Conservation (phyloP, 73 alveolate species). For the Paramecium caudatum region DNA sequence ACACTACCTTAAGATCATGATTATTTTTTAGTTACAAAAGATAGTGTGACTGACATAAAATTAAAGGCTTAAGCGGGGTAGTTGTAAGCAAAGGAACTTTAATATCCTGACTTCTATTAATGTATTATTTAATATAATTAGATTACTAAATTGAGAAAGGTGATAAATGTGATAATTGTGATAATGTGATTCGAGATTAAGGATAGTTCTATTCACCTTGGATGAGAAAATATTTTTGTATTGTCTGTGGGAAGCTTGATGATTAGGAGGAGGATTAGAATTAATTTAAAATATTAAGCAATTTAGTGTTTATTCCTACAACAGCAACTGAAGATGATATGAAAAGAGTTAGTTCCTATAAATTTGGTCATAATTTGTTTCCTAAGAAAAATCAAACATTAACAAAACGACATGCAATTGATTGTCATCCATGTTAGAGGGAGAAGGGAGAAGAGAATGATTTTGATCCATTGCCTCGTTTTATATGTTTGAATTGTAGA, state of each 20-base stretch:
- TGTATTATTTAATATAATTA: conserved; percentile 22
- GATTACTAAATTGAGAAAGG: conserved; percentile 40
- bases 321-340: conserved; percentile 8
- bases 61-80: conserved; percentile 48
- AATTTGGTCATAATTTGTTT: conserved; percentile 39
- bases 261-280: background rate
- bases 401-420: conserved; percentile 20
- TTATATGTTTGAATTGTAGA: conserved; percentile 25
- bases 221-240: conserved; percentile 16
- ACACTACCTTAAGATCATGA: conserved; percentile 53
- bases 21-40: background rate
- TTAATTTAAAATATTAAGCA: background rate
- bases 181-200: background rate
- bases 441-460: conserved; percentile 56
- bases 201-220: conserved; percentile 56
- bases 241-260: conserved; percentile 33
- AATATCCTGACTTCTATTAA: conserved; percentile 10
- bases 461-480: conserved; percentile 41
- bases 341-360: conserved; percentile 38
- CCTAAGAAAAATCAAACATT: background rate
- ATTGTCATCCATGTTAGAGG: conserved; percentile 65
- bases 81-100: conserved; percentile 26
- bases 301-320: conserved; percentile 49
- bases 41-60: background rate
- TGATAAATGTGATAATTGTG: background rate